Percentiles rank a stretch among this genome's conserved stretches.
Conservation (phyloP, 352 stramenopile genomes). For the Chrysophaeum taylorii region DNA sequence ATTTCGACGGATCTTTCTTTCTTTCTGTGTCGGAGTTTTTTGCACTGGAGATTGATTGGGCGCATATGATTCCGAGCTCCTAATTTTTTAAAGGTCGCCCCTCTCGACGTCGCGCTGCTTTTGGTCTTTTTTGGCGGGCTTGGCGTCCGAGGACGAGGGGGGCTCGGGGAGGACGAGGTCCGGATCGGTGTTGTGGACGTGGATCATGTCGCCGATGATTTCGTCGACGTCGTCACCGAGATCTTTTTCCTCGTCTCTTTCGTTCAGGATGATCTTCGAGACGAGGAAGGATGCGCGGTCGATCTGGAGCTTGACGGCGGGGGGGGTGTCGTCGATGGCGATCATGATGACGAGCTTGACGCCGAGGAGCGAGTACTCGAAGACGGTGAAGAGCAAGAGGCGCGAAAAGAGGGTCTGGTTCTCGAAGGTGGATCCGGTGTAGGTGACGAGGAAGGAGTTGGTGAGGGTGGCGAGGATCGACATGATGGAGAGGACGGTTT, state of each 20-base stretch:
- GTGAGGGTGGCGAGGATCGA: slow-evolving; percentile 59
- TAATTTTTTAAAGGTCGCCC: too few species aligned
- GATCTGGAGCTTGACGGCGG: slow-evolving; percentile 55
- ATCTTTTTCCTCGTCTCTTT: slow-evolving; percentile 33
- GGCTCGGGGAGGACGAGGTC: too few species aligned
- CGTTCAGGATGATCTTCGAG: slow-evolving; percentile 54
- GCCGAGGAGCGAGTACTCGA: slow-evolving; percentile 42
- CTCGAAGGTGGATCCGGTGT: slow-evolving; percentile 40
- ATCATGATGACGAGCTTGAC: slow-evolving; percentile 65
- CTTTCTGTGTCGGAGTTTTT: too few species aligned
- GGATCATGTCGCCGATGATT: slow-evolving; percentile 11
- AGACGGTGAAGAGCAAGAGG: slow-evolving; percentile 53
- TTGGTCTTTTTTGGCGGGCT: too few species aligned
- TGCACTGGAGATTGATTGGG: too few species aligned
- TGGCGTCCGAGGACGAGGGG: too few species aligned
- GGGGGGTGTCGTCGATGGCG: slow-evolving; percentile 53
- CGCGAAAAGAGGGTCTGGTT: slow-evolving; percentile 36
- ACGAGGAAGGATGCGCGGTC: slow-evolving; percentile 63
- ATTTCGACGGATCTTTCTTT: too few species aligned
- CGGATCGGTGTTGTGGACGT: slow-evolving; percentile 2
- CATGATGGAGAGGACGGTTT: slow-evolving; percentile 66
- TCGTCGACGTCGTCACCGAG: slow-evolving; percentile 57
- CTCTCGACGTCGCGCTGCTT: too few species aligned
- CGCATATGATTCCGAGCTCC: too few species aligned
- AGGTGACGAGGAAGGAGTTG: slow-evolving; percentile 68